A percentile compares a stretch with the other conserved stretches of the same genome.
These are phyloP conservation scores for Mucor racemosus DNA, from an alignment of 371 early-diverging fungal species.

Conservation along the genomic window DNA sequence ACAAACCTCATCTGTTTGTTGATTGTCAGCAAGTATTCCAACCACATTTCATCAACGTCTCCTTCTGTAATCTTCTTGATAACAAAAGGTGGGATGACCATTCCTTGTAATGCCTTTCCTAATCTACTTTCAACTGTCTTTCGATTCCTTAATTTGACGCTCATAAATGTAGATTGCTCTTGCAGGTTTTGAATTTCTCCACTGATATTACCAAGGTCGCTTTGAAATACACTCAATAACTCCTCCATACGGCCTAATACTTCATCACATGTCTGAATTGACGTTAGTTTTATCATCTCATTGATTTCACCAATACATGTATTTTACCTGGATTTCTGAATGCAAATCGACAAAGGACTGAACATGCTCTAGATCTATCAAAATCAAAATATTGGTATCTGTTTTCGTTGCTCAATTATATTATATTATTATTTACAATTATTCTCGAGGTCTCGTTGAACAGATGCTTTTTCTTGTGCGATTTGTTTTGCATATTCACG, in stretches of 20 bases:
- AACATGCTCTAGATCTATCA: conserved; percentile 68
- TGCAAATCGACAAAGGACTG: conserved; percentile 74
- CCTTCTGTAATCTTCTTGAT: conserved; percentile 87
- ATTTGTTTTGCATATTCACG: conserved; percentile 84
- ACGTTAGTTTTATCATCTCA: not conserved
- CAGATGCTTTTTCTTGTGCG: conserved; percentile 68
- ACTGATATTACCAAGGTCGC: conserved; percentile 85
- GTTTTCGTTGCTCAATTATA: not conserved
- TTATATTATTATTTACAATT: conserved; percentile 28
- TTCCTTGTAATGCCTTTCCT: conserved; percentile 75
- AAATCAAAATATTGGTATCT: not conserved
- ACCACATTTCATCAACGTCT: conserved; percentile 87
- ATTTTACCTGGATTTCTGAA: conserved; percentile 64
- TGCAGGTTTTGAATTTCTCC: conserved; percentile 87
- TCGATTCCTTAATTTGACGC: conserved; percentile 80
- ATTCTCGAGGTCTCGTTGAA: conserved; percentile 75
- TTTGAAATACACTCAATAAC: conserved; percentile 81
- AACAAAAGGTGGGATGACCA: conserved; percentile 80
- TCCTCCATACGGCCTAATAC: conserved; percentile 88
- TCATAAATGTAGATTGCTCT: conserved; percentile 80
- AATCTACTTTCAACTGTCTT: conserved; percentile 75
- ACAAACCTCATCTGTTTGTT: conserved; percentile 86
- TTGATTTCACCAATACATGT: not conserved
- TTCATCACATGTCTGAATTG: conserved; percentile 70
- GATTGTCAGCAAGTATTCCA: conserved; percentile 77